Base-by-base conservation (phyloP, 805 yeast genomes). In the Saccharomycopsis sp. region DNA sequence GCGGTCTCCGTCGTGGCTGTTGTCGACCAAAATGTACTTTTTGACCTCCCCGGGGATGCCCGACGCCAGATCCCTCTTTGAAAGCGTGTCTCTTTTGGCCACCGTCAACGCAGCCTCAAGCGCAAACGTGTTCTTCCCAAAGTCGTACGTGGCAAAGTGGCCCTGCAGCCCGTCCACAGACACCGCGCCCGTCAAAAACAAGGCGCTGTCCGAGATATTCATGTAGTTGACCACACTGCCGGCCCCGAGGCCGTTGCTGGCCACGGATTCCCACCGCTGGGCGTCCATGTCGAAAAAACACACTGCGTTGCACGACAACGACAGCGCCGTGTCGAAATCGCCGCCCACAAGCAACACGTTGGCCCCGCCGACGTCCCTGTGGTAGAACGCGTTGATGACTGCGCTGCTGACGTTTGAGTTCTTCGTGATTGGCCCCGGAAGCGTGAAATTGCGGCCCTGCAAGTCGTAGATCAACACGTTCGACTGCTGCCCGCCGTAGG, bases 321-420 rank as follows among this genome's bases (percentile, higher is more conserved):
- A 72, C 0, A 86, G 84, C 1, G 87, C 84, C 20, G 74, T 67
- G 20, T 75, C 78, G 67, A 88, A 90, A 50, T 79, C 75, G 23
- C 97, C 97, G 46, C 87, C 96, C 12, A 88, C 88, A 34, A 84
- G 74, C 24, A 90, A 70, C 18, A 74, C 64, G 1, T 77, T 72
- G 5, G 71, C 56, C 29, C 75, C 73, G 29, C 69, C 71, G 23
- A 73, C 73, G 34, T 77, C 75, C 37, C 72, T 72, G 16, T 77
- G 62, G 16, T 69, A 68, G 54, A 80, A 68, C 0, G 80, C 68
- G 14, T 74, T 73, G 14, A 83, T 75, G 5, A 68, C 65, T n/a
- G 73, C 71, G 2, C 62, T 61, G 2, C 72, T 70, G 9, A 74
- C 68, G 1, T 78, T 68, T 7, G 72, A 66, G 18, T 68, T 56